Evolutionary conservation across 371 early-diverging fungal species (phyloP).

Genomic region (Neoconidiobolus thromboides): DNA sequence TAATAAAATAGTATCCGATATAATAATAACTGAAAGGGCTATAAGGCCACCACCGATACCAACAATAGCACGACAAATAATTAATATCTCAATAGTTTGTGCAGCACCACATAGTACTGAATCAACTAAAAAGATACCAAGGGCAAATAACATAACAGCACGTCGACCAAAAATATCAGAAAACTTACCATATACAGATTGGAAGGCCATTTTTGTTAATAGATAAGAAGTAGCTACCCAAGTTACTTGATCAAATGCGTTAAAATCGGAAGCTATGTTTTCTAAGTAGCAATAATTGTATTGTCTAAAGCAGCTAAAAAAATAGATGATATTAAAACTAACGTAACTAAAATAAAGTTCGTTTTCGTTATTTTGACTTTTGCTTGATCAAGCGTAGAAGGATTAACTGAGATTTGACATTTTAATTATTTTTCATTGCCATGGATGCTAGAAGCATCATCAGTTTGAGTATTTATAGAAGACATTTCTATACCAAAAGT

Average conservation of each 20-base stretch:
- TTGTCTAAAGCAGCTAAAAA: conserved; percentile 56
- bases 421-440: no score
- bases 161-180: conserved; percentile 53
- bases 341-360: conserved; percentile 7
- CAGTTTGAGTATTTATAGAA: no score
- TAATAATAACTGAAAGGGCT: conserved; percentile 23
- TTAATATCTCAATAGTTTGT: conserved; percentile 27
- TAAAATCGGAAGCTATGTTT: conserved; percentile 53
- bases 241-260: conserved; percentile 31
- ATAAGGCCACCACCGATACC: conserved; percentile 52
- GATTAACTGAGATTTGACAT: no score
- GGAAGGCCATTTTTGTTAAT: conserved; percentile 50
- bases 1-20: conserved; percentile 10
- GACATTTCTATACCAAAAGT: no score
- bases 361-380: no score
- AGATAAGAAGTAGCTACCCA: conserved; percentile 61
- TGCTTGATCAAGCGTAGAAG: no score
- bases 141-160: conserved; percentile 27
- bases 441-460: no score
- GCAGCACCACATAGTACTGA: conserved; percentile 35
- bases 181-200: conserved; percentile 37
- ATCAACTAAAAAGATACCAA: conserved; percentile 29
- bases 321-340: conserved; percentile 23
- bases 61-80: conserved; percentile 39
- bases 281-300: conserved; percentile 66